phyloP scores from a whole-genome alignment of 345 rosid genomes.

The Trapa bicornis region DNA sequence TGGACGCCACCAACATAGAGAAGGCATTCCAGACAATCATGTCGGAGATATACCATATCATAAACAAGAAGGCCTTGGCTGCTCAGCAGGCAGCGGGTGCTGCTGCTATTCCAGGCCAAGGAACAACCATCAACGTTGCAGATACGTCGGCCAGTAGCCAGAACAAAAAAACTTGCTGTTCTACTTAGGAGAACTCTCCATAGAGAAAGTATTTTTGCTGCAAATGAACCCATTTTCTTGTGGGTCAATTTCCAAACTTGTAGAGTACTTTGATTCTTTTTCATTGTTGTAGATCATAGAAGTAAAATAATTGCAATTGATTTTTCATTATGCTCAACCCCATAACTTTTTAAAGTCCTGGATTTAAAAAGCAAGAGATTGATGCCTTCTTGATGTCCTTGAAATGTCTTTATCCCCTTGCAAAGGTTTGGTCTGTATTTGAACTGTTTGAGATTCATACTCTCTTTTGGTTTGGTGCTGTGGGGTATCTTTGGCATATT shows the following conservation, averaged over 20 bases:
- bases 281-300: background rate
- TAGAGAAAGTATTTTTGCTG: background rate
- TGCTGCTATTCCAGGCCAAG: constrained; percentile 38
- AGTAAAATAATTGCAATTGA: background rate
- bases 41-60: constrained; percentile 51
- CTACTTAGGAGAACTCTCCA: constrained; percentile 15
- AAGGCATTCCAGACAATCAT: constrained; percentile 60
- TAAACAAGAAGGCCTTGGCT: constrained; percentile 61
- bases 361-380: too few relatives aligned
- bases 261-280: background rate
- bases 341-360: too few relatives aligned
- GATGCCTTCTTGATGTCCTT: too few relatives aligned
- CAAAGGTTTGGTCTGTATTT: too few relatives aligned
- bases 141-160: constrained; percentile 32
- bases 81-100: constrained; percentile 52
- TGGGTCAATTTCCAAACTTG: background rate
- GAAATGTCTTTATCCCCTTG: too few relatives aligned
- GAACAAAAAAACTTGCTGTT: constrained; percentile 42
- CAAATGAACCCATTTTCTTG: background rate
- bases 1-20: constrained; percentile 57
- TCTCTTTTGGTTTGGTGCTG: background rate
- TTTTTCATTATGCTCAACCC: background rate
- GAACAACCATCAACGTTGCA: constrained; percentile 47
- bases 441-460: background rate
- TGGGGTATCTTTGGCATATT: background rate